Evolutionary conservation across 2,329 filamentous ascomycete species (phyloP).

Genomic region (Curvularia verruculosa): DNA sequence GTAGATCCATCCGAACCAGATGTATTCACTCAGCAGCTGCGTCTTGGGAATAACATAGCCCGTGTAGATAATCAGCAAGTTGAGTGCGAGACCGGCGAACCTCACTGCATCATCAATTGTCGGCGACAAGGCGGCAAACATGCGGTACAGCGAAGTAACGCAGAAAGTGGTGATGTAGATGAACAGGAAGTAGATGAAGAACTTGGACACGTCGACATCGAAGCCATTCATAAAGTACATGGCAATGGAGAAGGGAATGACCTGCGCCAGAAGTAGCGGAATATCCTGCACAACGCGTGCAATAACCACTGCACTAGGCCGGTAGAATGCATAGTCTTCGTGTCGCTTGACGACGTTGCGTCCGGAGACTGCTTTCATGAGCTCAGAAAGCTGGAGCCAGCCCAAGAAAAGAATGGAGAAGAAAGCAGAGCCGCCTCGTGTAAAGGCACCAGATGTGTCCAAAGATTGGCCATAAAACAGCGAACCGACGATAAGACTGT

Average conservation of each 20-base stretch:
- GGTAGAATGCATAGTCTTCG: constrained; percentile 71
- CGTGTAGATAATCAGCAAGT: constrained; percentile 67
- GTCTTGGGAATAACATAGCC: constrained; percentile 73
- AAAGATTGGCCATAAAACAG: constrained; percentile 73
- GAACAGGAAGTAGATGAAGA: constrained; percentile 70
- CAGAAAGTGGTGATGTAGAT: constrained; percentile 67
- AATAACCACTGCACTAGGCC: constrained; percentile 68
- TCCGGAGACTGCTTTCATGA: constrained; percentile 77
- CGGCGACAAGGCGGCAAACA: constrained; percentile 68
- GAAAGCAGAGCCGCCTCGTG: constrained; percentile 67
- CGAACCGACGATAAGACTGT: constrained; percentile 76
- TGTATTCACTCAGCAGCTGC: constrained; percentile 62
- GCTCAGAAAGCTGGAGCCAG: constrained; percentile 77
- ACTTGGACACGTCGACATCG: constrained; percentile 65
- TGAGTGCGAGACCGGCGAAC: constrained; percentile 67
- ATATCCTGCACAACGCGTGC: constrained; percentile 68
- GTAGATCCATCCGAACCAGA: constrained; percentile 65
- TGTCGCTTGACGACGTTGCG: constrained; percentile 72
- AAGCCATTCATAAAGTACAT: constrained; percentile 70
- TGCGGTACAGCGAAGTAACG: constrained; percentile 68
- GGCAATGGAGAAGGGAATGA: constrained; percentile 64
- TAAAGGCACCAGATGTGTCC: constrained; percentile 67
- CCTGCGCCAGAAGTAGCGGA: constrained; percentile 64
- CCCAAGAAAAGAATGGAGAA: constrained; percentile 70
- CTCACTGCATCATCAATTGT: constrained; percentile 70